Evolutionary conservation across 495 filamentous ascomycete genomes (phyloP).

Genomic region (Podospora comata): DNA sequence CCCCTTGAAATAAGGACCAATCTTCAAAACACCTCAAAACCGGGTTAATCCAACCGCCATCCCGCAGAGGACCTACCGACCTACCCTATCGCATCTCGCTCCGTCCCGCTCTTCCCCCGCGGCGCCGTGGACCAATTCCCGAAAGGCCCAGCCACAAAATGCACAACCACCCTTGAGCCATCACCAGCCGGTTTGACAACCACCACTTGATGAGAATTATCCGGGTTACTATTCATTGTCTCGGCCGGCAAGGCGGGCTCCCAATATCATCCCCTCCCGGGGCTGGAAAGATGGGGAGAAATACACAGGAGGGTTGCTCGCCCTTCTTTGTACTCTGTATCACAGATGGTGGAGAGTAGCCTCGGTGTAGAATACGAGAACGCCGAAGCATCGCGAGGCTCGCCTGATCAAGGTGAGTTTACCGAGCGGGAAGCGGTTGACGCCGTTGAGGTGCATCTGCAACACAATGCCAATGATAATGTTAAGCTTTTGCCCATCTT

Average conservation of each 20-base stretch:
- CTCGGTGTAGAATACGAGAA: neutral
- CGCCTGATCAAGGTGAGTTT: neutral
- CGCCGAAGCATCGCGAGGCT: neutral
- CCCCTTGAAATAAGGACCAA: neutral
- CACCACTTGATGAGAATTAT: neutral
- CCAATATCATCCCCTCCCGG: neutral
- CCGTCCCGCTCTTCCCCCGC: neutral
- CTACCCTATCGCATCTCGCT: neutral
- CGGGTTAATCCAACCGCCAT: neutral
- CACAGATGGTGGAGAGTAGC: neutral
- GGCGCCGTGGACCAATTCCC: neutral
- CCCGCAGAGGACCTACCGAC: no score
- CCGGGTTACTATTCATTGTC: neutral
- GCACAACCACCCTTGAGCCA: neutral
- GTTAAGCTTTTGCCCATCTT: neutral
- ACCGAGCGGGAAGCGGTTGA: neutral
- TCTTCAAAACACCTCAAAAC: neutral
- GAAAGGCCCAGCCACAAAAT: neutral
- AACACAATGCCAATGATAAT: neutral
- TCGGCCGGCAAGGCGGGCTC: neutral
- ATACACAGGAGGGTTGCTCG: neutral
- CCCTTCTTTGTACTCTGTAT: conserved; percentile 3
- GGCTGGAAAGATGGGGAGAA: neutral
- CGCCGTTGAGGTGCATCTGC: conserved; percentile 2
- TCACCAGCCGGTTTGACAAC: no score